Evolutionary conservation across 768 basidiomycete genomes (phyloP).

Genomic region (Mycena kentingensis): DNA sequence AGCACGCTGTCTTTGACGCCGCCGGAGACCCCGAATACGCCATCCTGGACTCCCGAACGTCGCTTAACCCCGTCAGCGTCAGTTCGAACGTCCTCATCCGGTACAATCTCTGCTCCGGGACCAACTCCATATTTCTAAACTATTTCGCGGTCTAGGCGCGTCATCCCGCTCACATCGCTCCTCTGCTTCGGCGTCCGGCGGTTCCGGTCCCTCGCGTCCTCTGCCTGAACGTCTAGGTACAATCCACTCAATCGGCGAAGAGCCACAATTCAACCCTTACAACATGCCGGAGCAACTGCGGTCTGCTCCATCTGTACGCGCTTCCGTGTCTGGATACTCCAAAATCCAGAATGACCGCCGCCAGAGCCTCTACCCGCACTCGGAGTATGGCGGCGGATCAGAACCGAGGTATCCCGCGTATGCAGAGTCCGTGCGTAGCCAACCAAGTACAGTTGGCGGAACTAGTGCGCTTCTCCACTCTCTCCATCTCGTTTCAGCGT

Average conservation of each 20-base stretch:
- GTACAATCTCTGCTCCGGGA: not conserved
- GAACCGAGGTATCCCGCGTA: too few species aligned
- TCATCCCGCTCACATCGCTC: constrained; percentile 19
- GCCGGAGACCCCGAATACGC: constrained; percentile 16
- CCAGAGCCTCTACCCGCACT: too few species aligned
- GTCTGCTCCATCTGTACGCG: not conserved
- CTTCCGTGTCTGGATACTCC: too few species aligned
- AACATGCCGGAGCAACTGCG: not conserved
- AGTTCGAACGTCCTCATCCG: constrained; percentile 22
- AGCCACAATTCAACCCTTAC: not conserved
- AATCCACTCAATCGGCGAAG: constrained; percentile 17
- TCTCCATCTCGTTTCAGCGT: not conserved
- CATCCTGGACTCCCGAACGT: constrained; percentile 12
- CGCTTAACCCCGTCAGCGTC: constrained; percentile 17
- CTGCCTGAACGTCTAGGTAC: constrained; percentile 1
- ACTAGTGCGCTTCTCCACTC: not conserved
- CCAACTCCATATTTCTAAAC: not conserved
- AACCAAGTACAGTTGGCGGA: constrained; percentile 13
- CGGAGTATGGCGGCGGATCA: too few species aligned
- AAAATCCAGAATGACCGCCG: too few species aligned
- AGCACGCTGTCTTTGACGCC: constrained; percentile 14
- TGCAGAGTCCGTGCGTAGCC: constrained; percentile 17
- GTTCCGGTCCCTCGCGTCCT: constrained; percentile 4
- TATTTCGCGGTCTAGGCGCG: not conserved
- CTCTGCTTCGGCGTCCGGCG: not conserved